Conservation (phyloP, 2,329 filamentous ascomycete species). For the Tolypocladium paradoxum region DNA sequence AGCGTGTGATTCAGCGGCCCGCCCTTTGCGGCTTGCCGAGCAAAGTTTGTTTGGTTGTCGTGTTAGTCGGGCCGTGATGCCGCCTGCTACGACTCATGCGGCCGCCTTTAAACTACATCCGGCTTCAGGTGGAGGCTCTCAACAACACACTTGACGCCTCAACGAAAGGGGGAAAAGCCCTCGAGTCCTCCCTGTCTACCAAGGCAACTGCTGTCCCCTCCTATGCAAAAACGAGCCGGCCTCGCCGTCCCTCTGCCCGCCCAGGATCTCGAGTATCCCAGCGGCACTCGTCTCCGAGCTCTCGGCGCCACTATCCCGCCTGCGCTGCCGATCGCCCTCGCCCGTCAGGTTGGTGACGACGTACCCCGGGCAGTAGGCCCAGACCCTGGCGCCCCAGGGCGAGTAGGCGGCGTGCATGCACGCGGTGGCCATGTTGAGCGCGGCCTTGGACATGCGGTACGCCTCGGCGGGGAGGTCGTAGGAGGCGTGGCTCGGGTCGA, state of each 20-base stretch:
- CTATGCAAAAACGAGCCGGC: slow-evolving; percentile 5
- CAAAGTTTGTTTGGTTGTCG: not conserved
- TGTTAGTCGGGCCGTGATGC: too few species aligned
- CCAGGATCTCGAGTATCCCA: slow-evolving; percentile 4
- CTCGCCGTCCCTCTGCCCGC: slow-evolving; percentile 5
- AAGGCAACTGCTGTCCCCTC: not conserved
- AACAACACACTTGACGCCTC: not conserved
- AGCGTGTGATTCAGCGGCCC: too few species aligned
- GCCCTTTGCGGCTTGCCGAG: not conserved
- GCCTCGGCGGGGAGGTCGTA: not conserved
- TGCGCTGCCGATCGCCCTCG: slow-evolving; percentile 1
- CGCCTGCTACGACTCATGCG: too few species aligned
- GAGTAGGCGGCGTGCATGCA: slow-evolving; percentile 15
- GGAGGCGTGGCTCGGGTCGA: not conserved
- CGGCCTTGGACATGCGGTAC: slow-evolving; percentile 25
- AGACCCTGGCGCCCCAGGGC: slow-evolving; percentile 19
- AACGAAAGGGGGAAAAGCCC: not conserved
- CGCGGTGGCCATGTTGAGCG: slow-evolving; percentile 24
- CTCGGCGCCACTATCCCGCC: not conserved
- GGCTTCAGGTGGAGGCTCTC: not conserved
- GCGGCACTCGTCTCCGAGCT: not conserved
- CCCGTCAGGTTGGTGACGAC: slow-evolving; percentile 21
- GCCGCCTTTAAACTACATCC: too few species aligned
- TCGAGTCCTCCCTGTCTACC: not conserved
- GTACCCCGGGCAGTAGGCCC: slow-evolving; percentile 21